Base-by-base conservation (phyloP, 352 stramenopile genomes). In the Phytopythium mirpurense region DNA sequence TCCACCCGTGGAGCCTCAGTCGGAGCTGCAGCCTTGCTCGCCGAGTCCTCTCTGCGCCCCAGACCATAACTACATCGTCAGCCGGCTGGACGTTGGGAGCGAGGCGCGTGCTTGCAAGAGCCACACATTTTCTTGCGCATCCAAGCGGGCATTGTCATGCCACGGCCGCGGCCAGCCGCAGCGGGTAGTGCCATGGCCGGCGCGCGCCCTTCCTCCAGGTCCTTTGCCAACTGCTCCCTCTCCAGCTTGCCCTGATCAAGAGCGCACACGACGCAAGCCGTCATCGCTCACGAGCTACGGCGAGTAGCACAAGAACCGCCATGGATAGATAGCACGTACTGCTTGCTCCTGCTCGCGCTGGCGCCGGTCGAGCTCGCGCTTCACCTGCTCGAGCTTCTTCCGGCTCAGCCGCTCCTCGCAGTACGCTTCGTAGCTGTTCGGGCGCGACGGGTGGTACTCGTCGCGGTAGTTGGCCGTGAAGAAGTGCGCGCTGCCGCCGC, bases 101-200 rank as follows among this genome's bases (percentile, higher is more conserved):
- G 14, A 21, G 46, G 5, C 10, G 19, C 58, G 24, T 18, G 37
- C 15, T 9, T 16, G 4, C 1, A 42, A 23, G 3, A 12, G 1
- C 78, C 74, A 38, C 63, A 91, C 83, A 92, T 91, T 62, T 93
- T 93, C 69, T 96, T 96, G 52, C 74, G 84, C 83, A 97, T 96
- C 90, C 90, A 97, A 32, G 90, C 88, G 16, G 90, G 90, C 59
- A 97, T 74, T 10, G 92, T 96, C 77, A 97, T 89, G 40, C 88
- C 85, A 34, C 87, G 78, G 14, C 90, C 90, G 15, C 85, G 80
- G 37, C 88, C 88, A 37, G 78, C 78, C 49, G 81, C 64, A 10
- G 44, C 55, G 0, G 69, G 67, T 0, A 93, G 43, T 23, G 76
- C 57, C 36, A 88, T 76, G 9, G 64, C 62, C 18, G 73, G 69